Percentiles rank a stretch among this genome's conserved stretches.
Conservation (phyloP, 164 flowering plant species). For the Kalanchoe fedtschenkoi region DNA sequence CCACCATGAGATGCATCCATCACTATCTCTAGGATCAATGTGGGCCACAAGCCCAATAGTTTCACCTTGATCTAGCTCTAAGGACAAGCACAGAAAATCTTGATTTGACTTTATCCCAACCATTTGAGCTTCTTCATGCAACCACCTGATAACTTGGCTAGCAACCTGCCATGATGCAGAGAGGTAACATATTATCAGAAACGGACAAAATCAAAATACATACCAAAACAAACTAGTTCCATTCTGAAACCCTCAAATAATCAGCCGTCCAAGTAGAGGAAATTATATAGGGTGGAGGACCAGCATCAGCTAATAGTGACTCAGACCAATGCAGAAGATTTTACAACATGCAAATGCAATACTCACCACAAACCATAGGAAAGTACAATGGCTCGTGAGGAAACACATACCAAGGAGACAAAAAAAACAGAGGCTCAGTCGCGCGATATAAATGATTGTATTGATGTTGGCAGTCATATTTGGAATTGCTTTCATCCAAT, state of each 20-base stretch:
- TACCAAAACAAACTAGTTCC: background rate
- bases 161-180: conserved; percentile 42
- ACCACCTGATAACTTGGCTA: conserved; percentile 81
- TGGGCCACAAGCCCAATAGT: conserved; percentile 63
- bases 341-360: background rate
- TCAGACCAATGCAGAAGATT: background rate
- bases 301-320: background rate
- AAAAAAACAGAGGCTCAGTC: background rate
- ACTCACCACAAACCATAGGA: background rate
- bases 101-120: conserved; percentile 75
- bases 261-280: background rate
- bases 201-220: background rate
- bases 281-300: background rate
- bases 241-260: too few relatives aligned
- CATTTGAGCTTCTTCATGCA: conserved; percentile 76
- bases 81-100: conserved; percentile 67
- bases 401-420: background rate
- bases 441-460: background rate
- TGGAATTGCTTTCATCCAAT: background rate
- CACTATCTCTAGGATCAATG: conserved; percentile 63
- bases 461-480: background rate
- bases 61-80: conserved; percentile 83
- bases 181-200: background rate
- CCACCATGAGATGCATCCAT: conserved; percentile 94
- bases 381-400: background rate